A percentile compares a stretch with the other conserved stretches of the same genome.
Evolutionary conservation across 352 stramenopile species (phyloP).

Genomic region (Phytophthora brassicae): DNA sequence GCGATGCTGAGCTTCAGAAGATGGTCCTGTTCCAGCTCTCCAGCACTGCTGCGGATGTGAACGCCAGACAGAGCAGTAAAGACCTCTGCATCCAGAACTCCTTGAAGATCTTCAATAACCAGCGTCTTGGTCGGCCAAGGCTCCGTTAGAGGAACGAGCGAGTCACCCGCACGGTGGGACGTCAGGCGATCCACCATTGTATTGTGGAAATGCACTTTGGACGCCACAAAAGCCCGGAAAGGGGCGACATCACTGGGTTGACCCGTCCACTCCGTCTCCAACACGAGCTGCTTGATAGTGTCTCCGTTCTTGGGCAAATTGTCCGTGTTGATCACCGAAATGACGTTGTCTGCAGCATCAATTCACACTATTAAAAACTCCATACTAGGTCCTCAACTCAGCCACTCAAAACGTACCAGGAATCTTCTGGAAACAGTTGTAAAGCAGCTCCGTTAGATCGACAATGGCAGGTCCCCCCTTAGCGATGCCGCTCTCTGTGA

Average conservation of each 20-base stretch:
- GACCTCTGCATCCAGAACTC: slow-evolving; percentile 33
- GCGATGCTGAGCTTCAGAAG: slow-evolving; percentile 90
- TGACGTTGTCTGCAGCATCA: slow-evolving; percentile 42
- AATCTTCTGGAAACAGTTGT: slow-evolving; percentile 35
- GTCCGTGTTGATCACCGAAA: slow-evolving; percentile 86
- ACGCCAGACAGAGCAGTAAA: slow-evolving; percentile 48
- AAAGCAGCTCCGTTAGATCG: slow-evolving; percentile 60
- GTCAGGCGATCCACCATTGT: slow-evolving; percentile 85
- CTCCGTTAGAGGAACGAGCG: slow-evolving; percentile 64
- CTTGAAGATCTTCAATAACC: slow-evolving; percentile 67
- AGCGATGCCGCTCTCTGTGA: slow-evolving; percentile 58
- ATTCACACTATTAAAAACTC: no score
- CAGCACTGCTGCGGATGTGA: slow-evolving; percentile 37
- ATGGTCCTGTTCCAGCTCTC: slow-evolving; percentile 79
- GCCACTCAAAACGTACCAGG: slow-evolving; percentile 29
- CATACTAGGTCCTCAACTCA: no score
- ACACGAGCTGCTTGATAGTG: slow-evolving; percentile 49
- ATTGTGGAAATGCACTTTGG: slow-evolving; percentile 77
- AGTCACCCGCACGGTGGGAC: slow-evolving; percentile 43
- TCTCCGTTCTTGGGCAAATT: slow-evolving; percentile 78
- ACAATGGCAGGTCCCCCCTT: slow-evolving; percentile 40
- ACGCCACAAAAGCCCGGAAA: slow-evolving; percentile 44
- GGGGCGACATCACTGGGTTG: slow-evolving; percentile 13
- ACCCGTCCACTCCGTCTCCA: slow-evolving; percentile 26
- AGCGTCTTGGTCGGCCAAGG: slow-evolving; percentile 64